Conservation (phyloP, 2,329 filamentous ascomycete genomes). For the Botrytis fragariae region DNA sequence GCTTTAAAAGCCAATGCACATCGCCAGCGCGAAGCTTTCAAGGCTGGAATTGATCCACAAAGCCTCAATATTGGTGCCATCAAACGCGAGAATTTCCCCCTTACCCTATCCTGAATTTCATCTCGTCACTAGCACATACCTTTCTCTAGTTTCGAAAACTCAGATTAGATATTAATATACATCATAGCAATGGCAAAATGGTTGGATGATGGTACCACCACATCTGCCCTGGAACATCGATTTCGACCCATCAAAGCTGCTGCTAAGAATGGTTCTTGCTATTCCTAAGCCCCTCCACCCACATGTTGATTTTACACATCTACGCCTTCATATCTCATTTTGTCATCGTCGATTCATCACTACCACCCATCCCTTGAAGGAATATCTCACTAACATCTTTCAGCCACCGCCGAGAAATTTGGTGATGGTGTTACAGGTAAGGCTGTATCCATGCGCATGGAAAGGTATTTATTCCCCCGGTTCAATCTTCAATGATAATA, state of each 20-base stretch:
- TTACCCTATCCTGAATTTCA: not conserved
- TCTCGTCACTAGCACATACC: constrained; percentile 21
- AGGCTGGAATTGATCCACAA: constrained; percentile 47
- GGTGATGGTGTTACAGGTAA: constrained; percentile 35
- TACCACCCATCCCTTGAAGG: constrained; percentile 20
- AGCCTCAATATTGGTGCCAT: constrained; percentile 25
- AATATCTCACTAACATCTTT: constrained; percentile 31
- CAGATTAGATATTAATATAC: constrained; percentile 24
- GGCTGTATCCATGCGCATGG: constrained; percentile 34
- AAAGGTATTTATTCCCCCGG: too few species aligned
- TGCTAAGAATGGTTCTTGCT: constrained; percentile 22
- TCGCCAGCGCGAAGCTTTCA: constrained; percentile 46
- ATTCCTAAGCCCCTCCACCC: not conserved
- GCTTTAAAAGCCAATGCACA: constrained; percentile 53
- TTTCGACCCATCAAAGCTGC: constrained; percentile 36
- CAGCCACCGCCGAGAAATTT: constrained; percentile 34
- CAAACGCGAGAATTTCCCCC: constrained; percentile 22
- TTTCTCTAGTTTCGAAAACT: not conserved
- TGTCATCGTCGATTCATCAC: constrained; percentile 15
- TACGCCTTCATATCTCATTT: constrained; percentile 19
- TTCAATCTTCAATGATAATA: too few species aligned
- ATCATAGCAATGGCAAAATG: constrained; percentile 29
- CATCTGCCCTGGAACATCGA: constrained; percentile 32
- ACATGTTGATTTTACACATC: not conserved
- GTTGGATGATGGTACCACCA: constrained; percentile 31